Evolutionary conservation across 768 basidiomycete species (phyloP), one percentile per base, ranked within the genome.

Genomic region (Lepiota brunneoincarnata): DNA sequence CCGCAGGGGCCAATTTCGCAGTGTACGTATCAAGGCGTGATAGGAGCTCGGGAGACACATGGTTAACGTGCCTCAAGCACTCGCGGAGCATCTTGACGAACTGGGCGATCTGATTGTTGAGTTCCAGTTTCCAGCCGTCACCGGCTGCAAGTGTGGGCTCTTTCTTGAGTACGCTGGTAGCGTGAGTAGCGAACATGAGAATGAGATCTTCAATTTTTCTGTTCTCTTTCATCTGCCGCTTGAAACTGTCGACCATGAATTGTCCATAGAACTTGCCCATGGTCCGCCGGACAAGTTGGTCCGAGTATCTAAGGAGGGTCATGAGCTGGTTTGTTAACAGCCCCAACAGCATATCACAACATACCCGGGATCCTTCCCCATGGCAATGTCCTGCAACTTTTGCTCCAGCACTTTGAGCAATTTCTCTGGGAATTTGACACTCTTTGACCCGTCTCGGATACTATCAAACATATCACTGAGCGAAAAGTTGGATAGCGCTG

Each of bases 161-260:
- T 71, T 97, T 97, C 79, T 87, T 89, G 56, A 98, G 79, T 7
- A 91, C 83, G 23, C 82, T 79, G 2, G 91, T 93, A 2, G 96
- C 91, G 49, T 93, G 86, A 1, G 94, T 91, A 10, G 95, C 95
- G 63, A 98, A 98, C 80, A 91, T 90, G 48, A 99, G 78, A 55
- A 99, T 96, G 51, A 99, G 86, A 59, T 98, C 94, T 72, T 99
- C 97, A 36, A 98, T 91, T 74, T 96, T 97, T 42, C 97, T 82
- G 67, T 92, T 95, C 68, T 98, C 95, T 70, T 93, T 92, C 84
- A 98, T 89, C 62, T 94, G 90, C 34, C 83, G 80, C 54, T 89
- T 85, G 75, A 97, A 96, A 36, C 77, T 79, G 23, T 92, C 89
- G 54, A 90, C 85, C 68, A 87, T 84, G 68, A 91, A 92, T 57